Evolutionary conservation across 1,139 yeast species (phyloP).

Genomic region (Magnusiomyces ingens): DNA sequence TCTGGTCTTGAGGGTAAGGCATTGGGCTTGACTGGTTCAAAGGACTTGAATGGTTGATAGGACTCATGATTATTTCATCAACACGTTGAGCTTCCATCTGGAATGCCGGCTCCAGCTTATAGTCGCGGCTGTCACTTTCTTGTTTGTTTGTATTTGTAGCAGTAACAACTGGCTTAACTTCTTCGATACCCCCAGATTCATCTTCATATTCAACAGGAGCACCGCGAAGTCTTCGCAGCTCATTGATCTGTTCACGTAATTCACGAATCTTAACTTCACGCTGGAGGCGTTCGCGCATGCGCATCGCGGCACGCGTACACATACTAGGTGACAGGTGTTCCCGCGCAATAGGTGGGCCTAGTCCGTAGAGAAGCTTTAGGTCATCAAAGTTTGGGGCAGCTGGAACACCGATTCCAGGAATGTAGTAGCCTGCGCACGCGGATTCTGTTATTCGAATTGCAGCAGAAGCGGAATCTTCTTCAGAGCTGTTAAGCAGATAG

Average conservation of each 20-base stretch:
- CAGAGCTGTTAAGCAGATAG: not conserved
- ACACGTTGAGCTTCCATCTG: too few species aligned
- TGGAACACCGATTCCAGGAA: constrained; percentile 5
- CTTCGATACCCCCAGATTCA: constrained; percentile 24
- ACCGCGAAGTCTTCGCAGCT: not conserved
- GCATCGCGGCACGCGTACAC: constrained; percentile 1
- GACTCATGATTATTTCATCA: too few species aligned
- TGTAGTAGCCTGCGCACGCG: not conserved
- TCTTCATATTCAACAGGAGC: not conserved
- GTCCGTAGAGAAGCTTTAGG: constrained; percentile 5
- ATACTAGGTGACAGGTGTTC: constrained; percentile 4
- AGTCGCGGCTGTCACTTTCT: not conserved
- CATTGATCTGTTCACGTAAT: not conserved
- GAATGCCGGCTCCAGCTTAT: not conserved
- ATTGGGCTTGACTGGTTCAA: too few species aligned
- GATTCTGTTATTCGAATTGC: not conserved
- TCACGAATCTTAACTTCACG: not conserved
- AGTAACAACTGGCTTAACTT: constrained; percentile 35
- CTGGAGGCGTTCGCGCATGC: not conserved
- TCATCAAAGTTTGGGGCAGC: constrained; percentile 4
- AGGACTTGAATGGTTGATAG: too few species aligned
- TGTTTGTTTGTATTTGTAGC: constrained; percentile 28
- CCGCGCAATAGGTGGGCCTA: constrained; percentile 5
- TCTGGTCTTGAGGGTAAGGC: too few species aligned
- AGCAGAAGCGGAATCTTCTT: not conserved